phyloP scores from a whole-genome alignment of 73 alveolate genomes.

The Uronychia binucleata region DNA sequence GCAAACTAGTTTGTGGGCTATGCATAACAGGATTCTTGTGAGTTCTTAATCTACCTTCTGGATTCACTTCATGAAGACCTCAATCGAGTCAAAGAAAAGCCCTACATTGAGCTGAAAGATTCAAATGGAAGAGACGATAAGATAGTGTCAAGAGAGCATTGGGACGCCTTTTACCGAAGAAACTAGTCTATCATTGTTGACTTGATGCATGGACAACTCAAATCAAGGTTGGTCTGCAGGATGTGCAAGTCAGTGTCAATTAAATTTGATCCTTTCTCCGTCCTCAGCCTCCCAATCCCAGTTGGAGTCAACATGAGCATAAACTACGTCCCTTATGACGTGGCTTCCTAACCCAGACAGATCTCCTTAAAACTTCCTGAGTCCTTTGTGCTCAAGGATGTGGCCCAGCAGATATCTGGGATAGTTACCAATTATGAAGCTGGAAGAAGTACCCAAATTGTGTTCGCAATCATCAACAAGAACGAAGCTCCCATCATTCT shows the following conservation, averaged over 20 bases:
- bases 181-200: slow-evolving; percentile 75
- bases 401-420: not conserved
- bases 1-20: slow-evolving; percentile 64
- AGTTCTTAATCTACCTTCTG: slow-evolving; percentile 69
- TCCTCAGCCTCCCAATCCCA: slow-evolving; percentile 78
- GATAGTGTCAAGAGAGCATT: slow-evolving; percentile 16
- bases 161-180: slow-evolving; percentile 57
- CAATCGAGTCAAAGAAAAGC: slow-evolving; percentile 73
- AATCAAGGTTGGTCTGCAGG: slow-evolving; percentile 67
- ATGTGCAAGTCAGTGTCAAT: slow-evolving; percentile 57
- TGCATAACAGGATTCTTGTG: slow-evolving; percentile 83
- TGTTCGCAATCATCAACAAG: not conserved
- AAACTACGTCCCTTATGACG: slow-evolving; percentile 20
- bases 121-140: slow-evolving; percentile 30
- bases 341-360: slow-evolving; percentile 8
- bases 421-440: not conserved
- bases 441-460: not conserved
- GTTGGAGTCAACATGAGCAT: slow-evolving; percentile 5
- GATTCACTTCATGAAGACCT: slow-evolving; percentile 87
- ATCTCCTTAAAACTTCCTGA: slow-evolving; percentile 14
- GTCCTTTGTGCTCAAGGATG: not conserved
- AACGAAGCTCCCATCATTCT: not conserved
- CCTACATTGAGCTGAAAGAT: slow-evolving; percentile 72
- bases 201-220: slow-evolving; percentile 79
- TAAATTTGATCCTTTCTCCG: slow-evolving; percentile 76